phyloP scores from a whole-genome alignment of 2,329 filamentous ascomycete genomes.

The Trichoderma sp. region DNA sequence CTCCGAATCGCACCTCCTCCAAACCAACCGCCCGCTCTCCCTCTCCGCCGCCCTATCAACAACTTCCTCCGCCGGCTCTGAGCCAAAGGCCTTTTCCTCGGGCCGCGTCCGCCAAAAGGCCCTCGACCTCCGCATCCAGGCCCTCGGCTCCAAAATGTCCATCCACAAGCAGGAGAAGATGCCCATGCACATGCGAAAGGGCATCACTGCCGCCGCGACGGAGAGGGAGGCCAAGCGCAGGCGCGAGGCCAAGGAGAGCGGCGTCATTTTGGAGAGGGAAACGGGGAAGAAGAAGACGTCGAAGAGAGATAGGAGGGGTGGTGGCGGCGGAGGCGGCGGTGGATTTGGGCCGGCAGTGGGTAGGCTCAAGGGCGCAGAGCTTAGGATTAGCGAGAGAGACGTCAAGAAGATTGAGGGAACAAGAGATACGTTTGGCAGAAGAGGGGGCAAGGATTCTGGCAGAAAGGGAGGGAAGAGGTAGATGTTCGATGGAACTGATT shows the following conservation, averaged over 20 bases:
- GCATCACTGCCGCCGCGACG: slow-evolving; percentile 72
- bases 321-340: slow-evolving; percentile 42
- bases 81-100: slow-evolving; percentile 50
- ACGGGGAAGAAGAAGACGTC: slow-evolving; percentile 44
- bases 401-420: slow-evolving; percentile 69
- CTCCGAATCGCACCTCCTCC: slow-evolving; percentile 85
- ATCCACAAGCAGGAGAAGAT: slow-evolving; percentile 81
- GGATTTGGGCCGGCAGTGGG: slow-evolving; percentile 81
- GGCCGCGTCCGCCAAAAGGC: slow-evolving; percentile 81
- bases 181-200: slow-evolving; percentile 84
- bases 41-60: slow-evolving; percentile 46
- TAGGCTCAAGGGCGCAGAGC: slow-evolving; percentile 75
- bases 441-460: slow-evolving; percentile 45
- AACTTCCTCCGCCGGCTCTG: slow-evolving; percentile 40
- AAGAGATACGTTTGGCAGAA: slow-evolving; percentile 48
- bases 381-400: slow-evolving; percentile 79
- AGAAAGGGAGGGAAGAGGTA: slow-evolving; percentile 42
- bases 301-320: slow-evolving; percentile 53
- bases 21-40: slow-evolving; percentile 53
- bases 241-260: slow-evolving; percentile 83
- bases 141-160: slow-evolving; percentile 76
- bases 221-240: slow-evolving; percentile 72
- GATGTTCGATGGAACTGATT: slow-evolving; percentile 3
- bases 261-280: slow-evolving; percentile 77
- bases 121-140: slow-evolving; percentile 79